phyloP scores from a whole-genome alignment of 2,329 filamentous ascomycete species.

The Ophiostoma angusticollis region DNA sequence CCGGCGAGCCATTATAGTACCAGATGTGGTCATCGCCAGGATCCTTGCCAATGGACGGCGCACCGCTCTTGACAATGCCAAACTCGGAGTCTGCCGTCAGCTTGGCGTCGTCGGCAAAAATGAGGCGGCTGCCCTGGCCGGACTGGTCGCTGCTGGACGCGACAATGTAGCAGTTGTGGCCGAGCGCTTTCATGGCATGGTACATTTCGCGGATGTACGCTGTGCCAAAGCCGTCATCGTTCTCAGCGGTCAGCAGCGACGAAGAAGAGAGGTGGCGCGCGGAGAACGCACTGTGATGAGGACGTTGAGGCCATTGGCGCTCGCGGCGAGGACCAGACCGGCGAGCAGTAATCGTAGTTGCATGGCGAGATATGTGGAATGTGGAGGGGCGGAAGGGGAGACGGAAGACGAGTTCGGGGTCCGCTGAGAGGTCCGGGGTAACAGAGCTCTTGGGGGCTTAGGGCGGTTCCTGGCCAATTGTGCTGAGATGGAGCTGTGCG shows the following conservation, averaged over 20 bases:
- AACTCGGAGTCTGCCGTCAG: conserved; percentile 30
- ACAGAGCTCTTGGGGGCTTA: too few species aligned
- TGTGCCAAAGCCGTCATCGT: conserved; percentile 29
- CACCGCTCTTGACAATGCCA: conserved; percentile 31
- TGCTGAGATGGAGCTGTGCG: too few species aligned
- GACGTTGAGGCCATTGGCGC: conserved; percentile 7
- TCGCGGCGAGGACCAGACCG: not conserved
- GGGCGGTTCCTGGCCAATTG: too few species aligned
- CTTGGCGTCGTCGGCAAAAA: conserved; percentile 30
- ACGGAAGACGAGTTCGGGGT: too few species aligned
- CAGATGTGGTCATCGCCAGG: conserved; percentile 40
- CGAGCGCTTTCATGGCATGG: conserved; percentile 35
- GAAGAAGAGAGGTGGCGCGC: not conserved
- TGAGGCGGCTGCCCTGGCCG: conserved; percentile 30
- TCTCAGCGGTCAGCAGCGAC: conserved; percentile 6
- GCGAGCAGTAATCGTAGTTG: not conserved
- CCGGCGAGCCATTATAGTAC: conserved; percentile 49
- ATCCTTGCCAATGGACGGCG: conserved; percentile 36
- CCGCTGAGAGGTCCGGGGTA: too few species aligned
- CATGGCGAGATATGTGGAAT: conserved; percentile 1
- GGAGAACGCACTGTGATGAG: conserved; percentile 7
- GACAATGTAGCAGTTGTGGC: conserved; percentile 43
- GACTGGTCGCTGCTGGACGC: conserved; percentile 30
- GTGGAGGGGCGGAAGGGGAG: too few species aligned
- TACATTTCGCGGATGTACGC: conserved; percentile 30